Evolutionary conservation across 2,329 filamentous ascomycete genomes (phyloP).

Genomic region (Dactylellina drechsleri): DNA sequence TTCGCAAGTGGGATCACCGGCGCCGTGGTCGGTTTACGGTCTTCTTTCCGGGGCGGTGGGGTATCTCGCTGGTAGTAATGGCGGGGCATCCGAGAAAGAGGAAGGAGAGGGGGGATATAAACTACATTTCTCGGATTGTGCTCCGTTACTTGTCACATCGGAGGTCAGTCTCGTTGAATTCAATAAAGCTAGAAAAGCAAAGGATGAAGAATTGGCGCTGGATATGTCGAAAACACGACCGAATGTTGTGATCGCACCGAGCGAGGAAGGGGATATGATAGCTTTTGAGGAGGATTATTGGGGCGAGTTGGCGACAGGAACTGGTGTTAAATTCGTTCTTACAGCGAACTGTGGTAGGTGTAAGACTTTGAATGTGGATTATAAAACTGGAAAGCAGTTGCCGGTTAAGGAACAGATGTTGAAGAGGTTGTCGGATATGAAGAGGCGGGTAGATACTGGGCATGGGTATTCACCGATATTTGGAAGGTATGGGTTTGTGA

Average conservation of each 20-base stretch:
- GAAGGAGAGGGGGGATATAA: conserved; percentile 62
- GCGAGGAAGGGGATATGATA: conserved; percentile 62
- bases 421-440: conserved; percentile 72
- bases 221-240: conserved; percentile 77
- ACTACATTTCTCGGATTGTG: conserved; percentile 78
- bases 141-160: conserved; percentile 78
- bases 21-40: conserved; percentile 20
- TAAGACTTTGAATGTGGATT: conserved; percentile 71
- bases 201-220: conserved; percentile 63
- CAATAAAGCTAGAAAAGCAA: conserved; percentile 66
- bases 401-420: conserved; percentile 71
- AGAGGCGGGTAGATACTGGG: conserved; percentile 75
- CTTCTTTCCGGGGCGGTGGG: conserved; percentile 38
- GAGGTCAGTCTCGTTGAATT: conserved; percentile 76
- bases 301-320: conserved; percentile 68
- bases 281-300: conserved; percentile 79
- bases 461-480: conserved; percentile 76
- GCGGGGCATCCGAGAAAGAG: background rate
- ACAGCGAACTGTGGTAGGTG: conserved; percentile 78
- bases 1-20: conserved; percentile 24
- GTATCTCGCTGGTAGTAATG: conserved; percentile 46
- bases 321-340: conserved; percentile 60
- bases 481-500: conserved; percentile 76
- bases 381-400: conserved; percentile 70
- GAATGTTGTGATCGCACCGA: conserved; percentile 71